phyloP scores from a whole-genome alignment of 192 early-diverging fungal species.

The Diversispora eburnea region DNA sequence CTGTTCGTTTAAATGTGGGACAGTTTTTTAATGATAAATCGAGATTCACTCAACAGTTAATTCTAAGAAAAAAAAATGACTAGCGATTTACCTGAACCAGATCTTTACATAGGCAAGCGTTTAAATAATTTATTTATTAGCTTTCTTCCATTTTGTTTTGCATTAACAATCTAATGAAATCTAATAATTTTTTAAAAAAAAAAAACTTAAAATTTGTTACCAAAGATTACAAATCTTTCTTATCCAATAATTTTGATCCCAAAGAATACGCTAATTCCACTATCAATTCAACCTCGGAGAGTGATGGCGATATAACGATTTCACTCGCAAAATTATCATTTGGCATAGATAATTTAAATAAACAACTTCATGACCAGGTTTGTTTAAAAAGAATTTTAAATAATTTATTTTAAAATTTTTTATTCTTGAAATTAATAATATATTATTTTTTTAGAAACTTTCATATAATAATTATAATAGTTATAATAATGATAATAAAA shows the following conservation, averaged over 20 bases:
- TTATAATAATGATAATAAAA: background rate
- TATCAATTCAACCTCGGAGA: constrained; percentile 54
- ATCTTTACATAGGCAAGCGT: constrained; percentile 29
- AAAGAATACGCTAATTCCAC: constrained; percentile 63
- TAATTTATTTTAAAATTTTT: background rate
- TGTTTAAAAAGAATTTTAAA: background rate
- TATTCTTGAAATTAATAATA: background rate
- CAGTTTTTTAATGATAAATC: too few species aligned
- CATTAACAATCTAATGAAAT: too few species aligned
- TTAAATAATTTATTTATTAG: background rate
- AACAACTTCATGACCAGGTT: constrained; percentile 71
- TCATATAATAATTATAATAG: background rate
- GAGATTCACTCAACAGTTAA: too few species aligned
- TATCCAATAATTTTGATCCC: constrained; percentile 62
- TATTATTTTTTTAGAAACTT: background rate
- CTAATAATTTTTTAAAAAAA: too few species aligned
- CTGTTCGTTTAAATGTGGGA: too few species aligned
- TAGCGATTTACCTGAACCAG: constrained; percentile 22
- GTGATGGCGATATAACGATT: constrained; percentile 61
- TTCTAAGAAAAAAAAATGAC: background rate
- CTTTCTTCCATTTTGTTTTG: background rate
- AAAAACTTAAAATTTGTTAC: background rate
- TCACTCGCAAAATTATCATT: constrained; percentile 64
- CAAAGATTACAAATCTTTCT: constrained; percentile 65
- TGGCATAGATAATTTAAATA: constrained; percentile 71